Evolutionary conservation across 495 filamentous ascomycete species (phyloP), one percentile per base, ranked within the genome.

Genomic region (Aspergillus ostianus): DNA sequence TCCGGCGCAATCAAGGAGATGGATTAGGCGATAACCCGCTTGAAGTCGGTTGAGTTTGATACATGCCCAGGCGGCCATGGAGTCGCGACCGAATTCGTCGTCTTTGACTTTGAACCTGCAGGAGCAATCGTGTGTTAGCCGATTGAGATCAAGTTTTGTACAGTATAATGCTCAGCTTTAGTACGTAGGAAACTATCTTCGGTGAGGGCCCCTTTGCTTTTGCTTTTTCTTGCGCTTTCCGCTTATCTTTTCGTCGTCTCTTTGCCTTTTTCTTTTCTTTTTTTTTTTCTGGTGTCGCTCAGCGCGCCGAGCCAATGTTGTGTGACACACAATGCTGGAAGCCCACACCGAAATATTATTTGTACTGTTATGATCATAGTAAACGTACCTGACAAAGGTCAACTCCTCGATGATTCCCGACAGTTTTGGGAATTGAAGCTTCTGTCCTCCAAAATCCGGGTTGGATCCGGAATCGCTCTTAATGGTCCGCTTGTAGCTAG

Each of bases 61-160:
- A 67, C 92, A 96, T 8, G 90, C 85, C 93, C 93, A 98, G 12
- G 87, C 91, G 19, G 90, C 90, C 44, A 95, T 68, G 51, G 86
- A 78, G 63, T 96, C 91, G 58, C 82, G 80, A 3, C 85, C 85
- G 55, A 93, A 78, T 63, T 92, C 87, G 59, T 93, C 87, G 66
- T 97, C 89, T 69, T 90, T 86, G 63, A 97, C 80, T 69, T 95
- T 89, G 72, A 97, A 90, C 56, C 93, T 90, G 62, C 49, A 57
- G 48, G 58, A 41, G 55, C 47, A 10, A 26, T 8, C 6, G 10
- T 41, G 13, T 10, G 51, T 60, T 50, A 62, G 54, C 44, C 9
- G 23, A 18, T 26, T 30, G 9, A 23, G 10, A 12, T 30, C 41
- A n/a, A 46, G 23, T 26, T 26, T 26, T 4, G 23, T 55, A 9